Base-by-base conservation (phyloP, 805 yeast genomes). In the Wickerhamomyces silvicola region DNA sequence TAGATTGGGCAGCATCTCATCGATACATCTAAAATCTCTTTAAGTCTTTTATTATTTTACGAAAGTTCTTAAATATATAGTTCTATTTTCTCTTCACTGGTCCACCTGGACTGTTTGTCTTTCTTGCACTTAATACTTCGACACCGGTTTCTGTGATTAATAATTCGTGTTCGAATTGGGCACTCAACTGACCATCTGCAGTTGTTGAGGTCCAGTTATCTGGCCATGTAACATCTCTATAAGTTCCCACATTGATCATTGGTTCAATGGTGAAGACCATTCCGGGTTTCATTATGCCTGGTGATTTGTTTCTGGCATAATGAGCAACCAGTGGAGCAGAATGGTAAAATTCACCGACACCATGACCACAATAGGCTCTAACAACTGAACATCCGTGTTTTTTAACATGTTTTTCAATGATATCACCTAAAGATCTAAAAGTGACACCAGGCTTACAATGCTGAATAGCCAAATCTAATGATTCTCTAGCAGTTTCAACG, bases 201-300 rank as follows among this genome's bases (percentile, higher is more conserved):
- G 98, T 92, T 12, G 75, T 74, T 2, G 94, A 75, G 5, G 98
- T 92, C 98, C 98, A 92, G 58, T 85, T 82, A 58, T 92, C 98
- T 3, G 98, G 98, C 98, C 98, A 92, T 35, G 78, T 66, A 37
- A 72, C 60, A 58, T 88, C 97, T 51, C 74, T 74, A 64, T 74
- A 81, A 0, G 81, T 64, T 7, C 98, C 98, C 43, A 78, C 64
- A 54, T 85, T 82, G 45, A 92, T 74, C 98, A 92, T 92, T 28
- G 98, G 98, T 62, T 92, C 98, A 36, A 92, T 85, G 15, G 98
- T 92, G 67, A 92, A 92, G 10, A 84, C 86, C 81, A 88, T 83
- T 15, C 98, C 98, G 15, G 95, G 90, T 56, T 85, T 85, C 65
- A 92, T 88, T 27, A 85, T 78, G 37, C 98, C 98, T 28, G 88